phyloP scores from a whole-genome alignment of 169 alveolate species.

The Amoebophrya sp. region DNA sequence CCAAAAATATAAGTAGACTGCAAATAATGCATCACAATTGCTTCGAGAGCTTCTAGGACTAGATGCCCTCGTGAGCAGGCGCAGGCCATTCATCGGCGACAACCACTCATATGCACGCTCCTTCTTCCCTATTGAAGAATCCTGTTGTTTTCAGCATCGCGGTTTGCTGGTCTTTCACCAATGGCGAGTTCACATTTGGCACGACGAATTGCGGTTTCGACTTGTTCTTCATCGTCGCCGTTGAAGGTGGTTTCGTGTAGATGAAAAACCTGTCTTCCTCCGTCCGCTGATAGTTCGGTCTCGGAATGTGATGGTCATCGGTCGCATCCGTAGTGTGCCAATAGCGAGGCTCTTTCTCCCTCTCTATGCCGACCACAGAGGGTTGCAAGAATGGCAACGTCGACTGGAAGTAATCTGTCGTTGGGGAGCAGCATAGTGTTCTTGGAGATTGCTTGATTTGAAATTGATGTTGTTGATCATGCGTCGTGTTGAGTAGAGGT shows the following conservation, averaged over 20 bases:
- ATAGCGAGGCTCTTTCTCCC: background rate
- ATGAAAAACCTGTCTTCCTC: background rate
- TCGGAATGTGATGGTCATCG: background rate
- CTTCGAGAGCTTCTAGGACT: background rate
- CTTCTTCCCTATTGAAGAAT: background rate
- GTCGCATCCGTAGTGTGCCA: too few species aligned
- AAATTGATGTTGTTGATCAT: too few species aligned
- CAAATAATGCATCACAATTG: background rate
- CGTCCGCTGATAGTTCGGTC: background rate
- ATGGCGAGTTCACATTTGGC: background rate
- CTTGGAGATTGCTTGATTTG: too few species aligned
- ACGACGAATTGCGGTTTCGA: background rate
- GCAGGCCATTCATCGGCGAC: background rate
- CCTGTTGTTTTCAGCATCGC: constrained; percentile 1
- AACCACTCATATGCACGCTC: background rate
- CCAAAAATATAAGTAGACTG: background rate
- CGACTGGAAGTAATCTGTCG: background rate
- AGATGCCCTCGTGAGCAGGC: background rate
- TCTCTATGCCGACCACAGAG: background rate
- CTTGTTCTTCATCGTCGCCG: background rate
- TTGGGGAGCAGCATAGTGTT: too few species aligned
- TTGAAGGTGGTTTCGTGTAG: background rate
- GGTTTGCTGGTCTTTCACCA: background rate
- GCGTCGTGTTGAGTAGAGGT: too few species aligned
- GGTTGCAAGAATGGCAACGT: background rate